A percentile compares a stretch with the other conserved stretches of the same genome.
These are phyloP conservation scores for Secale cereale DNA, from an alignment of 176 grass and related monocot species.

Conservation along the genomic window DNA sequence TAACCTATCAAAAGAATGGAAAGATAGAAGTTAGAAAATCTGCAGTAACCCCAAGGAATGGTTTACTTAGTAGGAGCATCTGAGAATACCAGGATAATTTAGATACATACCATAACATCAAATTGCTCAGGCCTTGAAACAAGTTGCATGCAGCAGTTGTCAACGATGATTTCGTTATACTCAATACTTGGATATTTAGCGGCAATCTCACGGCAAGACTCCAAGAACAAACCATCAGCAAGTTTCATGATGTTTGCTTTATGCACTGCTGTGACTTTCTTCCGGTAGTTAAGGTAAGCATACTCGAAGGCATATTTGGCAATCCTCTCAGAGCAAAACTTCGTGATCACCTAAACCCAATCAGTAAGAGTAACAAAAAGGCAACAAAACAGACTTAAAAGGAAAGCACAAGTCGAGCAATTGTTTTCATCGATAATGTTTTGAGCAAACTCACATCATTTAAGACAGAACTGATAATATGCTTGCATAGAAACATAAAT, in stretches of 20 bases:
- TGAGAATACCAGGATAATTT: neutral
- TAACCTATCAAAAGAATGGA: conserved; percentile 64
- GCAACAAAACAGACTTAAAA: conserved; percentile 24
- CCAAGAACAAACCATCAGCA: conserved; percentile 94
- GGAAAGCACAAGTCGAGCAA: neutral
- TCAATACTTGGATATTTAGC: conserved; percentile 86
- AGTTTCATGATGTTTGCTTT: conserved; percentile 99
- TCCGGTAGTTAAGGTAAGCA: conserved; percentile 93
- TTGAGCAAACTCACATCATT: neutral
- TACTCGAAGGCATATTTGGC: conserved; percentile 98
- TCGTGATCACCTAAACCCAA: conserved; percentile 88
- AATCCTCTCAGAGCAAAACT: conserved; percentile 93
- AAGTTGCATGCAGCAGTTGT: conserved; percentile 98
- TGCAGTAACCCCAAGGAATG: conserved; percentile 15
- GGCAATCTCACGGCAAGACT: conserved; percentile 90
- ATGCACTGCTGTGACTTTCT: conserved; percentile 95
- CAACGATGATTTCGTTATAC: conserved; percentile 95
- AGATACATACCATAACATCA: conserved; percentile 84
- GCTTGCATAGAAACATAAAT: neutral
- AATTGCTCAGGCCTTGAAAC: conserved; percentile 93
- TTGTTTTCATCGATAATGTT: neutral
- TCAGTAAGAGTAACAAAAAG: conserved; percentile 34
- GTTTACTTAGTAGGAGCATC: conserved; percentile 8
- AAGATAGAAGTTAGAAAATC: conserved; percentile 12
- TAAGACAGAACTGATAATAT: neutral